Conservation (phyloP, 1,284 basidiomycete species). For the Neolentinus lepideus region DNA sequence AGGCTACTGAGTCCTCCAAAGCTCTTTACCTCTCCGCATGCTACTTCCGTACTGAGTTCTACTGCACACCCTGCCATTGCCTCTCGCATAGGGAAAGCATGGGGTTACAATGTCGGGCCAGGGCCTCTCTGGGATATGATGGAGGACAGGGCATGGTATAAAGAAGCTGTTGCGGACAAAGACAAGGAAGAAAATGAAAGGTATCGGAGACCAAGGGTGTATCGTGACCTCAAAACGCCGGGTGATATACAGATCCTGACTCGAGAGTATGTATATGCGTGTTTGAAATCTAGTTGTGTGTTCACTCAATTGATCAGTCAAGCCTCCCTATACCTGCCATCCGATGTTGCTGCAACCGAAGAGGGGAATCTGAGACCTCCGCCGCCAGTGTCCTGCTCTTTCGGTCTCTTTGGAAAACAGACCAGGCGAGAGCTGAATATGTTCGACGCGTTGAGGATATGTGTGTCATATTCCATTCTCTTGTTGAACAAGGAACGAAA, state of each 20-base stretch:
- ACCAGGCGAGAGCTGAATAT: conserved; percentile 38
- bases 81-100: conserved; percentile 49
- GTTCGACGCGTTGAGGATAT: conserved; percentile 48
- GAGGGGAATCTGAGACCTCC: conserved; percentile 40
- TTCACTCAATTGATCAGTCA: conserved; percentile 30
- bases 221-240: conserved; percentile 34
- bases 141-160: conserved; percentile 73
- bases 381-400: conserved; percentile 49
- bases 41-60: conserved; percentile 35
- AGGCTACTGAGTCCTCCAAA: conserved; percentile 41
- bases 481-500: neutral
- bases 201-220: conserved; percentile 49
- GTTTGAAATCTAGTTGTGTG: conserved; percentile 1
- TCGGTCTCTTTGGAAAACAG: conserved; percentile 56
- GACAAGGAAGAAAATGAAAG: conserved; percentile 32
- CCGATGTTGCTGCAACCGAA: conserved; percentile 35
- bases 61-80: conserved; percentile 33
- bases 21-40: conserved; percentile 32
- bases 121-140: conserved; percentile 69
- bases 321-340: conserved; percentile 51
- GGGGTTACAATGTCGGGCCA: conserved; percentile 62
- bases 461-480: conserved; percentile 31
- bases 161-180: conserved; percentile 39
- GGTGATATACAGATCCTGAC: conserved; percentile 38
- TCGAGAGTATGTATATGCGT: conserved; percentile 34